Evolutionary conservation across 176 grass and related monocot genomes (phyloP).

Genomic region (Cenchrus americanus): DNA sequence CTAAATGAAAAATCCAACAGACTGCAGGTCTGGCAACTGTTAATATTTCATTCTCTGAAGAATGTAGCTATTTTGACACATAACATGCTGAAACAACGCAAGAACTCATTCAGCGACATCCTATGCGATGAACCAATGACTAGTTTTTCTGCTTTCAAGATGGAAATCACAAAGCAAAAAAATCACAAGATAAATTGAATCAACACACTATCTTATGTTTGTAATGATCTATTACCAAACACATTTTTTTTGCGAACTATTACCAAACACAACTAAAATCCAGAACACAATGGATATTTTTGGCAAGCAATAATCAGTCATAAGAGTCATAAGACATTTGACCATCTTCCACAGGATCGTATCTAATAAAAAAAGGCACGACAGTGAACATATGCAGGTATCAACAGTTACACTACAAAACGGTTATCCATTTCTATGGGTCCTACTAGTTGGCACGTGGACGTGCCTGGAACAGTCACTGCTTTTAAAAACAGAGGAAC

Average conservation of each 20-base stretch:
- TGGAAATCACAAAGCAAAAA: background rate
- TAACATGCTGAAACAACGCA: background rate
- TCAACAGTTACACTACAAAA: background rate
- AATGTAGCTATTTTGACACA: background rate
- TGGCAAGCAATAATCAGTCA: background rate
- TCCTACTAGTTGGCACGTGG: background rate
- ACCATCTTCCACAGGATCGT: background rate
- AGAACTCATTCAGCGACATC: background rate
- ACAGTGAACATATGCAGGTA: background rate
- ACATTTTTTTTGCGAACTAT: background rate
- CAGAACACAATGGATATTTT: background rate
- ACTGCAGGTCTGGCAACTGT: background rate
- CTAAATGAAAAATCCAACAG: background rate
- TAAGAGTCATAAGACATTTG: background rate
- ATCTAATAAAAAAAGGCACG: background rate
- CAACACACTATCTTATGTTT: background rate
- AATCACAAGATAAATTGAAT: background rate
- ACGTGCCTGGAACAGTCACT: background rate
- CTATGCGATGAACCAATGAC: background rate
- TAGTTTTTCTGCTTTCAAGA: background rate
- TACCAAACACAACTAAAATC: constrained; percentile 6
- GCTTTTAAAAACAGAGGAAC: background rate
- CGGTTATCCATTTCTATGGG: background rate
- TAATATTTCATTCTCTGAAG: background rate
- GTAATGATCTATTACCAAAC: background rate